phyloP scores from a whole-genome alignment of 1,284 basidiomycete genomes.

The Stygiomarasmius scandens region DNA sequence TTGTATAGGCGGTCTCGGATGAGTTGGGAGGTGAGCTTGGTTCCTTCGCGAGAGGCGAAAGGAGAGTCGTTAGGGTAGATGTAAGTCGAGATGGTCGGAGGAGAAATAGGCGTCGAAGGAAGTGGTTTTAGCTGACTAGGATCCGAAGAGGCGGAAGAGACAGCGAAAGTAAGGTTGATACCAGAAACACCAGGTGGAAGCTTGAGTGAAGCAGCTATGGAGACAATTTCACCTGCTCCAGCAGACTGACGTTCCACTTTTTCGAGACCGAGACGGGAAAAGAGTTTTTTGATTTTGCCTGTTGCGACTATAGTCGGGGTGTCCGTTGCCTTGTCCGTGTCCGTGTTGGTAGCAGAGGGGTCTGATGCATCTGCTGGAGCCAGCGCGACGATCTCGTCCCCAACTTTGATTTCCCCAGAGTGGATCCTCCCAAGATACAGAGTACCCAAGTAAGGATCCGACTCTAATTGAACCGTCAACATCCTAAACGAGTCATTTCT shows the following conservation, averaged over 20 bases:
- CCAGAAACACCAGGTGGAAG: conserved; percentile 31
- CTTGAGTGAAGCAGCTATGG: conserved; percentile 24
- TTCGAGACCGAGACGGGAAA: conserved; percentile 40
- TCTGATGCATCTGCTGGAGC: neutral
- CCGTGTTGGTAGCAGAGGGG: conserved; percentile 6
- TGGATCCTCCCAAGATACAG: conserved; percentile 48
- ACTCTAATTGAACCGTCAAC: conserved; percentile 49
- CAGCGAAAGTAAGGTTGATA: conserved; percentile 25
- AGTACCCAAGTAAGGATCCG: conserved; percentile 47
- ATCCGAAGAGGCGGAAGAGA: neutral
- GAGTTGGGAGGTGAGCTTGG: conserved; percentile 48
- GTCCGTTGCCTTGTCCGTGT: conserved; percentile 38
- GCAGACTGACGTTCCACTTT: conserved; percentile 42
- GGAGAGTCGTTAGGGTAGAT: conserved; percentile 49
- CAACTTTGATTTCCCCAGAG: conserved; percentile 39
- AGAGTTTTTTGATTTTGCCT: conserved; percentile 50
- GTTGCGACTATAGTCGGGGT: conserved; percentile 35
- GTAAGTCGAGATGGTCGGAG: conserved; percentile 50
- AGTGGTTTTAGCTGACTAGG: neutral
- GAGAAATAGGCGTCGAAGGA: conserved; percentile 50
- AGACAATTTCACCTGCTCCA: conserved; percentile 48
- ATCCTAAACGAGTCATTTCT: conserved; percentile 45
- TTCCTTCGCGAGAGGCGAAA: conserved; percentile 44
- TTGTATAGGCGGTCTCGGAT: conserved; percentile 49
- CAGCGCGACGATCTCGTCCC: conserved; percentile 41